These are phyloP conservation scores for Calonectria pauciramosa DNA, from an alignment of 2,329 filamentous ascomycete species.

Conservation along the genomic window DNA sequence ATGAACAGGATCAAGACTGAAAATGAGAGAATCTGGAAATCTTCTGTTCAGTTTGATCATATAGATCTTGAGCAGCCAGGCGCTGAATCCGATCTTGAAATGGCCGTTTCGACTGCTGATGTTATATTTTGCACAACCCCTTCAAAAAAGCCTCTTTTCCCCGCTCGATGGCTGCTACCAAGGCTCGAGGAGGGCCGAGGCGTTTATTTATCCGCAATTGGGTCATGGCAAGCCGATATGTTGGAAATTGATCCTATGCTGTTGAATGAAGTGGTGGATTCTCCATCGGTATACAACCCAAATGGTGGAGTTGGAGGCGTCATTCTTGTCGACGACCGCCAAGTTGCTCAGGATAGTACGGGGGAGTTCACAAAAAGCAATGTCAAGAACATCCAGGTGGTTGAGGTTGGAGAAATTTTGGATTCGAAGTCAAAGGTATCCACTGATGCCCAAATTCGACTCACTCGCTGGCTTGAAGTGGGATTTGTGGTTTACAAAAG, in stretches of 20 bases:
- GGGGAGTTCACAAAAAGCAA: no score
- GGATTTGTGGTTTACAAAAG: conserved; percentile 47
- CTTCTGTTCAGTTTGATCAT: not conserved
- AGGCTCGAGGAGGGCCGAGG: not conserved
- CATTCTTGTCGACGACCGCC: no score
- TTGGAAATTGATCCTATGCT: conserved; percentile 71
- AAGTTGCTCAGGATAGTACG: no score
- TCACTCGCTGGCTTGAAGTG: conserved; percentile 29
- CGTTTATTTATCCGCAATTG: conserved; percentile 64
- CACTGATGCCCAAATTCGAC: not conserved
- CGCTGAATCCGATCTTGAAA: conserved; percentile 16
- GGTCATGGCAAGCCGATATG: conserved; percentile 73
- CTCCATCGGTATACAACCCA: no score
- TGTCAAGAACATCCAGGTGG: no score
- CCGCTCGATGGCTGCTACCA: conserved; percentile 14
- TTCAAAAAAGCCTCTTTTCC: conserved; percentile 32
- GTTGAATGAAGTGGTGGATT: conserved; percentile 11
- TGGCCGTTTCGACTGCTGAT: conserved; percentile 16
- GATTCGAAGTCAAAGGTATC: conserved; percentile 14
- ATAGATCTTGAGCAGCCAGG: conserved; percentile 21
- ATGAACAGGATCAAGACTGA: conserved; percentile 23
- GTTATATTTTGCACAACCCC: conserved; percentile 37
- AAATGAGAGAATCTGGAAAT: conserved; percentile 36
- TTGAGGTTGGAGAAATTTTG: conserved; percentile 69
- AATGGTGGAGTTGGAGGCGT: not conserved